phyloP scores from a whole-genome alignment of 2,329 filamentous ascomycete species.

The Cladobotryum protrusum region DNA sequence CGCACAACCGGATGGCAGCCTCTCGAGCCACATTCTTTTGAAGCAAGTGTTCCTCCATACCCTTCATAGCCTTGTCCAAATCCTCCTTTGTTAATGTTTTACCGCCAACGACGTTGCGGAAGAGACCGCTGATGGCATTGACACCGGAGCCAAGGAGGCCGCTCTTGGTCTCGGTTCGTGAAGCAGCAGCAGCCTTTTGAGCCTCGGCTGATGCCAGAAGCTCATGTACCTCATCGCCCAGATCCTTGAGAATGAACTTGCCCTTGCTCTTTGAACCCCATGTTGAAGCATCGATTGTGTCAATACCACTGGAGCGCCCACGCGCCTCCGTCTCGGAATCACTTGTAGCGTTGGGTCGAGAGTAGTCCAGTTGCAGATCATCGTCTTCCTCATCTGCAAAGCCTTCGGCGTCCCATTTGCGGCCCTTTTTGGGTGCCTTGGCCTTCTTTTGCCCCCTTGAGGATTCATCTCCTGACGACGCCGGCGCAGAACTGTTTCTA shows the following conservation, averaged over 20 bases:
- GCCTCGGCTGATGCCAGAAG: conserved; percentile 78
- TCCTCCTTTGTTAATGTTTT: conserved; percentile 87
- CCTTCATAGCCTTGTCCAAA: conserved; percentile 85
- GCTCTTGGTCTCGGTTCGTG: conserved; percentile 39
- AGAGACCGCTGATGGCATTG: conserved; percentile 78
- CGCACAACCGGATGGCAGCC: conserved; percentile 83
- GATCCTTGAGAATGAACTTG: conserved; percentile 87
- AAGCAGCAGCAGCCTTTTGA: conserved; percentile 45
- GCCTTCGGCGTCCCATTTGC: conserved; percentile 89
- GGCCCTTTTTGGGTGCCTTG: conserved; percentile 76
- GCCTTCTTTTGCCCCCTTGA: conserved; percentile 48
- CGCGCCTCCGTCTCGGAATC: conserved; percentile 46
- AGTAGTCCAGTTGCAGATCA: conserved; percentile 80
- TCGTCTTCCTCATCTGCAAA: conserved; percentile 72
- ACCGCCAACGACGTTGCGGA: conserved; percentile 91
- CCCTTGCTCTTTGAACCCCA: conserved; percentile 87
- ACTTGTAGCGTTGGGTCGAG: conserved; percentile 50
- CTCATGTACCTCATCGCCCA: conserved; percentile 87
- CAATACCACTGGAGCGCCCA: conserved; percentile 54
- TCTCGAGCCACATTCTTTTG: conserved; percentile 96
- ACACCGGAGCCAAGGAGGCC: conserved; percentile 75
- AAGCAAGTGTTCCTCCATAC: conserved; percentile 91
- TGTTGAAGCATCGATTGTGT: conserved; percentile 68
- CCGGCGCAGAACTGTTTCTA: conserved; percentile 59
- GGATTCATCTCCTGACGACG: conserved; percentile 80